phyloP scores from a whole-genome alignment of 75 land plant genomes.

The Sequoia sempervirens region DNA sequence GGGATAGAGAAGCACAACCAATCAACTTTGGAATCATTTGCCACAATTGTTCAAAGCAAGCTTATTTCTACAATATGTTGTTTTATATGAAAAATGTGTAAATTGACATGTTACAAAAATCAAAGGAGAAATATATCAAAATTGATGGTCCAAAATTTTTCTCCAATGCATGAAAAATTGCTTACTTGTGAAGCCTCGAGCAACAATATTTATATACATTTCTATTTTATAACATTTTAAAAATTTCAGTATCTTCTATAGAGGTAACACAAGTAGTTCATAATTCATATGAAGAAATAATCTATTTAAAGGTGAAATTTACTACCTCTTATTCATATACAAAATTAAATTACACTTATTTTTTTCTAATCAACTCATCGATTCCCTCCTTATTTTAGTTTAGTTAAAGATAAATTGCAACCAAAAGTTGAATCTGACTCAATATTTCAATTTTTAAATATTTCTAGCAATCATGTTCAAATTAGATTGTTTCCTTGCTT shows the following conservation, averaged over 20 bases:
- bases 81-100: neutral
- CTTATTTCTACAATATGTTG: neutral
- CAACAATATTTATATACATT: neutral
- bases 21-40: neutral
- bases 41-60: neutral
- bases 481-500: too few species aligned
- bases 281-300: neutral
- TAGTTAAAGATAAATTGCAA: too few species aligned
- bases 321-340: neutral
- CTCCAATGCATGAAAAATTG: neutral
- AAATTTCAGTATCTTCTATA: neutral
- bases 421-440: too few species aligned
- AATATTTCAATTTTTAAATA: too few species aligned
- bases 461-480: too few species aligned
- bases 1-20: neutral
- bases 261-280: neutral
- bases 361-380: too few species aligned
- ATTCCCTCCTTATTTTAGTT: too few species aligned
- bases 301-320: neutral
- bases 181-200: neutral
- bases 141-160: neutral
- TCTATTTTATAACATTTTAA: neutral
- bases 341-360: neutral
- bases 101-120: neutral
- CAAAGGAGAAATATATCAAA: neutral